Percentiles rank a stretch among this genome's conserved stretches.
phyloP scores from a whole-genome alignment of 176 grass and related monocot species.

The Luzula sylvatica region DNA sequence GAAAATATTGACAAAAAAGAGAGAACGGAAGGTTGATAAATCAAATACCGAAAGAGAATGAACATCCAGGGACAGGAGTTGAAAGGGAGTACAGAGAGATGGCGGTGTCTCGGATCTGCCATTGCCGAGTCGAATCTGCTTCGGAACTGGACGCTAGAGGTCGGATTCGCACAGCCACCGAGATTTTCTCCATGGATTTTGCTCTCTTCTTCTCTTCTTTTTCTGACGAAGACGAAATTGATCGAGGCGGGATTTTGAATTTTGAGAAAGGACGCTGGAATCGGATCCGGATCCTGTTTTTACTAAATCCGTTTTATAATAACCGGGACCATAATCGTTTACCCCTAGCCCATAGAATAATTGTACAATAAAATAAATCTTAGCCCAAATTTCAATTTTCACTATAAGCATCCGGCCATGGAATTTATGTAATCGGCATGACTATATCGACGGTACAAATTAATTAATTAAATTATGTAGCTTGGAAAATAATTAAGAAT shows the following conservation, averaged over 20 bases:
- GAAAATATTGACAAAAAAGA: not conserved
- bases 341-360: no score
- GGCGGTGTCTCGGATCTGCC: conserved; percentile 52
- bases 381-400: no score
- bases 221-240: not conserved
- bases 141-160: conserved; percentile 19
- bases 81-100: conserved; percentile 43
- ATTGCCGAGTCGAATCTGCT: conserved; percentile 28
- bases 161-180: conserved; percentile 86
- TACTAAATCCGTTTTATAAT: not conserved
- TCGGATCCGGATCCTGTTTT: no score
- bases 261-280: not conserved
- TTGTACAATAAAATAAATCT: no score
- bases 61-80: conserved; percentile 35
- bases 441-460: no score
- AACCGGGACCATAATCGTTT: no score
- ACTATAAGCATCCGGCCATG: no score
- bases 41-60: conserved; percentile 70
- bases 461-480: not conserved
- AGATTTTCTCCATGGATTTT: conserved; percentile 77
- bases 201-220: not conserved
- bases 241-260: conserved; percentile 28
- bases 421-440: no score
- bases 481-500: not conserved
- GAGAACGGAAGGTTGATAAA: no score